phyloP scores from a whole-genome alignment of 345 rosid species.

The Lepidium aucheri region DNA sequence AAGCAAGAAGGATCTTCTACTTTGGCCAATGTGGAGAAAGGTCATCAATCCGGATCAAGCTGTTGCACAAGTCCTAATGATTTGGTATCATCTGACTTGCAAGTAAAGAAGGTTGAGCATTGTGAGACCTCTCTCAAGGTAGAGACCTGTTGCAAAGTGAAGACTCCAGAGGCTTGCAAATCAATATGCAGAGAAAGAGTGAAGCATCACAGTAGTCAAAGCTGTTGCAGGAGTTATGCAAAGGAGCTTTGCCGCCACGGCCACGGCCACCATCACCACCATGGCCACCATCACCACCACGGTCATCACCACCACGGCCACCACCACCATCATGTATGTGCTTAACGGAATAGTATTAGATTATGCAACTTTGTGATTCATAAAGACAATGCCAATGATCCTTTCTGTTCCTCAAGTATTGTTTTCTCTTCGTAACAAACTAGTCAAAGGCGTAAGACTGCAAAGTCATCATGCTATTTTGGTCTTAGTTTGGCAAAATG shows the following conservation, averaged over 20 bases:
- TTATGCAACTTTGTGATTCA: not conserved
- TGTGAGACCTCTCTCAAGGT: not conserved
- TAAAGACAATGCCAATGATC: not conserved
- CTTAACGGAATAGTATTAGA: constrained; percentile 1
- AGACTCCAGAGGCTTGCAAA: constrained; percentile 12
- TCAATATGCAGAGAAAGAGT: not conserved
- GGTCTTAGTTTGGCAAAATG: not conserved
- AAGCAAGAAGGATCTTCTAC: constrained; percentile 11
- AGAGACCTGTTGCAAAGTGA: constrained; percentile 21
- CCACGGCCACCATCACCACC: constrained; percentile 11
- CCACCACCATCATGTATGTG: constrained; percentile 22
- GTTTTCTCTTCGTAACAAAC: no score
- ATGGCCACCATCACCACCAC: constrained; percentile 4
- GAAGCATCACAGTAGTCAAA: constrained; percentile 16
- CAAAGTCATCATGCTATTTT: not conserved
- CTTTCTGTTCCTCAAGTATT: no score
- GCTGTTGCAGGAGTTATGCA: constrained; percentile 31
- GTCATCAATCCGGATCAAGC: not conserved
- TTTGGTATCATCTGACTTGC: constrained; percentile 6
- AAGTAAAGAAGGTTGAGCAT: constrained; percentile 12
- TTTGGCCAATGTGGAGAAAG: not conserved
- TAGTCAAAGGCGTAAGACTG: not conserved
- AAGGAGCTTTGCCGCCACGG: constrained; percentile 15
- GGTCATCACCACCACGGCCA: constrained; percentile 14
- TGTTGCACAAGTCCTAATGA: constrained; percentile 13